Percentiles rank a stretch among this genome's conserved stretches.
Evolutionary conservation across 495 filamentous ascomycete species (phyloP).

Genomic region (Penicillium argentinense): DNA sequence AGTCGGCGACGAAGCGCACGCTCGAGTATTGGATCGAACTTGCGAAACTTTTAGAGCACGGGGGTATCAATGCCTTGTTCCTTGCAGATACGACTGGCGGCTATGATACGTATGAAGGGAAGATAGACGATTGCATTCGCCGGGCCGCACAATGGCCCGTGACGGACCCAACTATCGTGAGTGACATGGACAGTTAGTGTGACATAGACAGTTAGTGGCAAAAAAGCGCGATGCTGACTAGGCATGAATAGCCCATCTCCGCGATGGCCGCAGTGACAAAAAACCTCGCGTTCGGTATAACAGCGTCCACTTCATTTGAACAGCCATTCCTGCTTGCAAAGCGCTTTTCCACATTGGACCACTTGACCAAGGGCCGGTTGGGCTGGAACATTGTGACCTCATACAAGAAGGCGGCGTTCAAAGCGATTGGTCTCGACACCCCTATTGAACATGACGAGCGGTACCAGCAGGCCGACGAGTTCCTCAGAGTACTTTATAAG

Average conservation of each 20-base stretch:
- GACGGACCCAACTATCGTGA: slow-evolving; percentile 54
- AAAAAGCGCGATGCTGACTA: slow-evolving; percentile 5
- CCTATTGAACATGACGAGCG: slow-evolving; percentile 62
- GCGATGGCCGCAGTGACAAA: slow-evolving; percentile 53
- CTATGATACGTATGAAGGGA: slow-evolving; percentile 57
- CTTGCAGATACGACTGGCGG: slow-evolving; percentile 62
- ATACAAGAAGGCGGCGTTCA: slow-evolving; percentile 59
- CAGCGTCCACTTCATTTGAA: slow-evolving; percentile 57
- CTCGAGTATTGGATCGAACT: slow-evolving; percentile 61
- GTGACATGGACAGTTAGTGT: no score
- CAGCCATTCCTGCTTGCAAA: slow-evolving; percentile 58
- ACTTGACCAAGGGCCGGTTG: slow-evolving; percentile 58
- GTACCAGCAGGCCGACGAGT: slow-evolving; percentile 62
- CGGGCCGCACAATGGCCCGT: slow-evolving; percentile 59
- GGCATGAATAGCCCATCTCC: slow-evolving; percentile 33
- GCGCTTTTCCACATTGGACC: slow-evolving; percentile 62
- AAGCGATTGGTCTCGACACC: slow-evolving; percentile 55
- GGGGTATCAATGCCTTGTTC: slow-evolving; percentile 60
- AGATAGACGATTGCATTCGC: slow-evolving; percentile 49
- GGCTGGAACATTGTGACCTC: slow-evolving; percentile 68
- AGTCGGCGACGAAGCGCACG: slow-evolving; percentile 54
- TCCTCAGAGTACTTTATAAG: slow-evolving; percentile 57
- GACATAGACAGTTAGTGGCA: not conserved
- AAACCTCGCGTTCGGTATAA: slow-evolving; percentile 48
- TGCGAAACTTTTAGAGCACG: slow-evolving; percentile 58